These are phyloP conservation scores for Melaleuca quinquenervia DNA, from an alignment of 345 rosid genomes.

Conservation along the genomic window DNA sequence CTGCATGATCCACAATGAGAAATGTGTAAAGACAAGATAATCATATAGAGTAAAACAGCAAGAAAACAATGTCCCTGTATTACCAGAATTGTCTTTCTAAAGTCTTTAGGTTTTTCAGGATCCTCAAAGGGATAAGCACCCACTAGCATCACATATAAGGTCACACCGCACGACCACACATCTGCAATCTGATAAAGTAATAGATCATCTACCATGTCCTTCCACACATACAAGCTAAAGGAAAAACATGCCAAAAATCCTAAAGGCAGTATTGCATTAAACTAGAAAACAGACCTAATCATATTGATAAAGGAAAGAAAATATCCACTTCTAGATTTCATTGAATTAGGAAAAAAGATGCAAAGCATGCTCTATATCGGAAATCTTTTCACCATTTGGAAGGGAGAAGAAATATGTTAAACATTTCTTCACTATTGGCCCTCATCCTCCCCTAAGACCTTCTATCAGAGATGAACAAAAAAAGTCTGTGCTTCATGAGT, in stretches of 20 bases:
- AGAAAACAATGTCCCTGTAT: neutral
- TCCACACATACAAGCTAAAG: neutral
- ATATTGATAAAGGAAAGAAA: neutral
- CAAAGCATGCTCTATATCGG: neutral
- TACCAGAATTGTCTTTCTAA: slow-evolving; percentile 82
- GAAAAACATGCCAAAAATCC: neutral
- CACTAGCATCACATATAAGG: slow-evolving; percentile 87
- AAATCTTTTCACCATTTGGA: neutral
- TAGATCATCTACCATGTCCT: neutral
- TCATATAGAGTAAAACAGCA: neutral
- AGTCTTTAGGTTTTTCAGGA: slow-evolving; percentile 87
- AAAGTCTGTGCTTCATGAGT: neutral
- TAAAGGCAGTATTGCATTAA: neutral
- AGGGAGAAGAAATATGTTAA: neutral
- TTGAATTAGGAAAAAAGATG: neutral
- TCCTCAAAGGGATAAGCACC: slow-evolving; percentile 97
- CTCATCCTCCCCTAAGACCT: neutral
- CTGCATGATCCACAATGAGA: slow-evolving; percentile 18
- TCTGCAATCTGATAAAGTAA: slow-evolving; percentile 64
- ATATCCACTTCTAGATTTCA: neutral
- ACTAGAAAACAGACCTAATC: neutral
- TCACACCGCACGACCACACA: slow-evolving; percentile 98
- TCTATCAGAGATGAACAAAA: neutral
- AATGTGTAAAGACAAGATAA: neutral
- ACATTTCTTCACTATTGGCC: neutral